Conservation (phyloP, 139 green algal species). For the Chlamydomonas sphaeroides region DNA sequence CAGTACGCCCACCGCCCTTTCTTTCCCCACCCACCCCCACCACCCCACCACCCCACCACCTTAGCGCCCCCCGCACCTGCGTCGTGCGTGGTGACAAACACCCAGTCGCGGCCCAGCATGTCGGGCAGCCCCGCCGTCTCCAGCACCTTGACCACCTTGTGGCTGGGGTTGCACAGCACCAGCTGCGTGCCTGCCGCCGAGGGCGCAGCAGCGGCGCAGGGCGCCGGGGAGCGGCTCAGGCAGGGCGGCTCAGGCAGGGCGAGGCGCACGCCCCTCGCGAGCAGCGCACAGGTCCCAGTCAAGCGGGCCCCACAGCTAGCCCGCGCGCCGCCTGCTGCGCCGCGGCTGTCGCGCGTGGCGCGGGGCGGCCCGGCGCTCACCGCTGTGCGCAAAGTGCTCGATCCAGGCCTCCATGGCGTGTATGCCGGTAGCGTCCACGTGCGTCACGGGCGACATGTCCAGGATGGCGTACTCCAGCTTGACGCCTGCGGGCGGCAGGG, state of each 20-base stretch:
- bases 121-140: constrained; percentile 44
- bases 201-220: too few relatives aligned
- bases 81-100: constrained; percentile 62
- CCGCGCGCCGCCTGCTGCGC: too few relatives aligned
- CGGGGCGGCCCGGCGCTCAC: too few relatives aligned
- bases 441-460: constrained; percentile 80
- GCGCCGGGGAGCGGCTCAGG: background rate
- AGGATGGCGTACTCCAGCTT: constrained; percentile 75
- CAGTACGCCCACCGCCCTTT: too few relatives aligned
- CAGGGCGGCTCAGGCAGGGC: background rate
- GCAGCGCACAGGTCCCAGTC: background rate
- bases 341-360: too few relatives aligned
- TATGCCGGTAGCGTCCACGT: constrained; percentile 77
- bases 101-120: constrained; percentile 52
- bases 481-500: background rate
- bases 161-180: constrained; percentile 52
- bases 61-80: background rate
- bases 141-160: constrained; percentile 47
- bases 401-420: constrained; percentile 44
- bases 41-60: too few relatives aligned
- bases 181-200: constrained; percentile 51
- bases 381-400: background rate
- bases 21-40: too few relatives aligned
- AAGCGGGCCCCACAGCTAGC: too few relatives aligned
- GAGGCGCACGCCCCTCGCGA: too few relatives aligned